phyloP scores from a whole-genome alignment of 1,284 basidiomycete species.

The Apiotrichum montevideense region DNA sequence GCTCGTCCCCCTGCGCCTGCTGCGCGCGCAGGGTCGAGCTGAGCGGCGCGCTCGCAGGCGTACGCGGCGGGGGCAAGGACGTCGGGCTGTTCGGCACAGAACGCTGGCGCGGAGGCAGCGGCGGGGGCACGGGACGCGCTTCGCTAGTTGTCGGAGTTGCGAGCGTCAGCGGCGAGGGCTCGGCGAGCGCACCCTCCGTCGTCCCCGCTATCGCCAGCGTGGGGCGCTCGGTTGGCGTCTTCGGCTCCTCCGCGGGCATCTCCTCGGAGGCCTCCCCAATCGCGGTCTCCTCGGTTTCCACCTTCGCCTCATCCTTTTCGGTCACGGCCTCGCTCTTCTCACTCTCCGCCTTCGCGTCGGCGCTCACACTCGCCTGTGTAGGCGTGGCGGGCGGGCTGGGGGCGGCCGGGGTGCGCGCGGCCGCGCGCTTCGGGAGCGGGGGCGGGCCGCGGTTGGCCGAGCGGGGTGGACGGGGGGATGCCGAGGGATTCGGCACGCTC shows the following conservation, averaged over 20 bases:
- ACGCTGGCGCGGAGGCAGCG: background rate
- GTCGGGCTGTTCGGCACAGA: background rate
- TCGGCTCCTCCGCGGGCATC: background rate
- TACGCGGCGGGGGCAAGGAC: background rate
- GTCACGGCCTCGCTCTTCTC: background rate
- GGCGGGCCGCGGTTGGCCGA: constrained; percentile 10
- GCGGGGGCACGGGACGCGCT: background rate
- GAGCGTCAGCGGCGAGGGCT: too few species aligned
- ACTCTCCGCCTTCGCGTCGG: background rate
- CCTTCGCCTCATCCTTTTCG: background rate
- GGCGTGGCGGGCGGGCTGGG: background rate
- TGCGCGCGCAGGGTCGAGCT: background rate
- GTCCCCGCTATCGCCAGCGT: too few species aligned
- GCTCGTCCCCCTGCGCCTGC: background rate
- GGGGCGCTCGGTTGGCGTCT: too few species aligned
- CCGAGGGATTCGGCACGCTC: background rate
- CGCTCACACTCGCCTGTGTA: constrained; percentile 2
- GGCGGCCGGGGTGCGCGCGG: background rate
- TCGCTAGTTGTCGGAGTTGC: too few species aligned
- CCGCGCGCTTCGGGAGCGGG: background rate
- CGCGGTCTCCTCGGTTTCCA: background rate
- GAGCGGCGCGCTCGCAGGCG: background rate
- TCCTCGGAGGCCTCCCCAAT: background rate
- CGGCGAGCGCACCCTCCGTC: too few species aligned
- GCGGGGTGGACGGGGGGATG: constrained; percentile 1